Conservation (phyloP, 1,139 yeast species). For the Candida sanyaensis region DNA sequence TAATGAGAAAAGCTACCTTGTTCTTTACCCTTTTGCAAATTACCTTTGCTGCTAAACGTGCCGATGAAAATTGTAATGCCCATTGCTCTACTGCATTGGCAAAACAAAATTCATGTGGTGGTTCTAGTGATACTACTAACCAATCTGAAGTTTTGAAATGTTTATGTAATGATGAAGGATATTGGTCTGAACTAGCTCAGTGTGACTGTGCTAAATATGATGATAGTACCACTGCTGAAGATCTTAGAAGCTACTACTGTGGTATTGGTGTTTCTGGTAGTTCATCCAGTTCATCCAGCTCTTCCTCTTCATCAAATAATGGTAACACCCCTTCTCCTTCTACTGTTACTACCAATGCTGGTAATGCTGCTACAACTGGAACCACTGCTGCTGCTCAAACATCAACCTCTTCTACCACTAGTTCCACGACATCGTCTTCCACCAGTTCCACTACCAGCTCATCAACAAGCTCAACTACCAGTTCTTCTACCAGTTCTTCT, state of each 20-base stretch:
- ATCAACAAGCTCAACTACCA: background rate
- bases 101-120: constrained; percentile 3
- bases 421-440: too few species aligned
- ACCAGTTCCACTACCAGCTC: too few species aligned
- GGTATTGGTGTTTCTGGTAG: constrained; percentile 1
- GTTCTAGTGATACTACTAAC: background rate
- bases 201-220: constrained; percentile 3
- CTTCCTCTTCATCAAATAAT: background rate
- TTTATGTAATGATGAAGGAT: constrained; percentile 2
- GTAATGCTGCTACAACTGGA: constrained; percentile 16
- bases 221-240: constrained; percentile 1
- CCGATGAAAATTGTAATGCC: constrained; percentile 1
- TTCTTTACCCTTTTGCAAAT: constrained; percentile 5
- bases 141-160: constrained; percentile 2
- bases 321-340: background rate
- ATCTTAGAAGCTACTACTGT: constrained; percentile 3
- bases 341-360: constrained; percentile 19
- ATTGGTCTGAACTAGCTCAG: constrained; percentile 4
- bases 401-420: too few species aligned
- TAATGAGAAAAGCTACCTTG: constrained; percentile 2
- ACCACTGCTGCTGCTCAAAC: constrained; percentile 8
- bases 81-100: background rate
- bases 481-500: too few species aligned
- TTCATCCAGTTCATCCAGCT: constrained; percentile 5
- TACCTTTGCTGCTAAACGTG: constrained; percentile 4